A percentile compares a stretch with the other conserved stretches of the same genome.
These are phyloP conservation scores for Chytriomyces sp. DNA, from an alignment of 192 early-diverging fungal genomes.

Conservation along the genomic window DNA sequence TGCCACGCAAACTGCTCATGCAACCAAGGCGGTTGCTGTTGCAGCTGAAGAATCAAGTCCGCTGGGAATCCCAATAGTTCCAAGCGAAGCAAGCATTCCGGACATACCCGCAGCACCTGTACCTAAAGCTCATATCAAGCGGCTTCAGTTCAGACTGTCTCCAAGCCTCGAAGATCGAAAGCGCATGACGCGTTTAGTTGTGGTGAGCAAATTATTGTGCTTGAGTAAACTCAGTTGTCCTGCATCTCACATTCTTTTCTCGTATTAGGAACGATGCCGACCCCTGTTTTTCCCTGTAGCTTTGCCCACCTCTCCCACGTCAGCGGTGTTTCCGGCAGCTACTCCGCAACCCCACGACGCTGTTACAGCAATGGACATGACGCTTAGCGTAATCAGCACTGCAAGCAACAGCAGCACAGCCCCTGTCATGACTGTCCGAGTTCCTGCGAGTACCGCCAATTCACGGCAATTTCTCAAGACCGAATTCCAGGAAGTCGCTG, in stretches of 20 bases:
- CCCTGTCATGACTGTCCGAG: not conserved
- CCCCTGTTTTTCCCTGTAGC: constrained; percentile 26
- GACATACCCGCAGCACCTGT: not conserved
- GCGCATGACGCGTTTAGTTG: constrained; percentile 1
- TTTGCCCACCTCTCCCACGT: not conserved
- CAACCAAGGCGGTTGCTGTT: not conserved
- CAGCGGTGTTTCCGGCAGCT: not conserved
- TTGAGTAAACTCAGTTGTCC: not conserved
- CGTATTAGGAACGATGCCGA: constrained; percentile 17
- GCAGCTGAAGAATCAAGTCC: not conserved
- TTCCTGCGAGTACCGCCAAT: not conserved
- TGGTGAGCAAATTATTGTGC: not conserved
- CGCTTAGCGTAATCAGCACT: constrained; percentile 2
- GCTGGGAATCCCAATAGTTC: not conserved
- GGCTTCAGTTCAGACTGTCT: constrained; percentile 9
- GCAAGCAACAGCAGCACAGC: not conserved
- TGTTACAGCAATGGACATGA: not conserved
- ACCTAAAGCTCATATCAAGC: constrained; percentile 9
- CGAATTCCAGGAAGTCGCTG: constrained; percentile 2
- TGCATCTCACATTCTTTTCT: not conserved
- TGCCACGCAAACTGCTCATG: not conserved
- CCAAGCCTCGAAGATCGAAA: constrained; percentile 24
- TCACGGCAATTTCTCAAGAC: not conserved
- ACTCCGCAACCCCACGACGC: not conserved
- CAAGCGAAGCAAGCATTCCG: not conserved